A percentile compares a stretch with the other conserved stretches of the same genome.
Conservation (phyloP, 371 early-diverging fungal species). For the Saksenaea vasiformis region DNA sequence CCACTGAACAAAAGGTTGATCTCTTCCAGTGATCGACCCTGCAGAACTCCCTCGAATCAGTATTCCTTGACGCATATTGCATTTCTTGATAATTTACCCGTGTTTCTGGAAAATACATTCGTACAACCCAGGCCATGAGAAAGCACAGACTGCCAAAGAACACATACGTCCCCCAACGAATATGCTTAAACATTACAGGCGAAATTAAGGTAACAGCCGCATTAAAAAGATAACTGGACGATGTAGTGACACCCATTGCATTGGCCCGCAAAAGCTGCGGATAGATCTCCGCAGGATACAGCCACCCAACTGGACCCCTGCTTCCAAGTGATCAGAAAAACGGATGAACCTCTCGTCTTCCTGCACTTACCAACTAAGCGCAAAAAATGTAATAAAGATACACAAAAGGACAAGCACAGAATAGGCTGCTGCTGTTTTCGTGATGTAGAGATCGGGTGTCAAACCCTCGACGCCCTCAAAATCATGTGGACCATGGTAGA, state of each 20-base stretch:
- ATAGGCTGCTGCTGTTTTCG: constrained; percentile 40
- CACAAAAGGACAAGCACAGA: constrained; percentile 60
- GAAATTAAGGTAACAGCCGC: constrained; percentile 58
- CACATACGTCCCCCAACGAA: constrained; percentile 60
- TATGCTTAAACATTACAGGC: constrained; percentile 60
- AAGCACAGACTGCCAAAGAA: constrained; percentile 64
- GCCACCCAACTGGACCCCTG: constrained; percentile 90
- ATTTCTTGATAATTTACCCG: constrained; percentile 25
- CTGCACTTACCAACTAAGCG: constrained; percentile 26
- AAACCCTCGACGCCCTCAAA: background rate
- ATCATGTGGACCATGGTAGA: background rate
- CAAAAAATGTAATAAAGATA: constrained; percentile 69
- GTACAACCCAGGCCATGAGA: constrained; percentile 59
- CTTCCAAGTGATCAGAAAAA: constrained; percentile 42
- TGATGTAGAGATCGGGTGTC: constrained; percentile 22
- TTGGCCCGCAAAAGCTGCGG: constrained; percentile 73
- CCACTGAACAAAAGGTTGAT: constrained; percentile 53
- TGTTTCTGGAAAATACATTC: constrained; percentile 81
- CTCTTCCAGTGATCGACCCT: constrained; percentile 46
- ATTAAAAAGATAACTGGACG: constrained; percentile 82
- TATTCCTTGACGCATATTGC: background rate
- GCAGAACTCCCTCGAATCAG: background rate
- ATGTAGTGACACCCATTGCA: constrained; percentile 80
- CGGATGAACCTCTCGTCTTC: constrained; percentile 28
- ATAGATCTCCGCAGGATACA: constrained; percentile 86